A percentile compares a stretch with the other conserved stretches of the same genome.
Conservation (phyloP, 2,329 filamentous ascomycete genomes). For the Epicoccum sorghinum region DNA sequence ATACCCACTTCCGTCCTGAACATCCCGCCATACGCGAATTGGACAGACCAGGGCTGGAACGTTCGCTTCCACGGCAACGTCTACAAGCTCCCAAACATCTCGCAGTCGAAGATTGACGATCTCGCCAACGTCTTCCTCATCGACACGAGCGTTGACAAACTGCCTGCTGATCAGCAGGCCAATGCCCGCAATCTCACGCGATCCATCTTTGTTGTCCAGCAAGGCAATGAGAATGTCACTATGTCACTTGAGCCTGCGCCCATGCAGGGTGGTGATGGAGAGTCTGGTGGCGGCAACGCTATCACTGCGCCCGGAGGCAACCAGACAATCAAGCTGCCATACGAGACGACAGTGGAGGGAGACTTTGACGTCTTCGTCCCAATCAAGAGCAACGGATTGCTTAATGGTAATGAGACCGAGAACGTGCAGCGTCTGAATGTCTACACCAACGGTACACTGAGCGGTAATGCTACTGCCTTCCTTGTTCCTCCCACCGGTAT, state of each 20-base stretch:
- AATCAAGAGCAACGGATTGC: slow-evolving; percentile 62
- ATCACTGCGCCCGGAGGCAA: slow-evolving; percentile 63
- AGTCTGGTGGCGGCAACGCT: slow-evolving; percentile 57
- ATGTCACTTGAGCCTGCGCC: slow-evolving; percentile 67
- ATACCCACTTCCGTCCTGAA: slow-evolving; percentile 74
- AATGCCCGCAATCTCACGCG: slow-evolving; percentile 77
- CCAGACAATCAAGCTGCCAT: slow-evolving; percentile 68
- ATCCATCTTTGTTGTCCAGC: slow-evolving; percentile 77
- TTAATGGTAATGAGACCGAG: slow-evolving; percentile 68
- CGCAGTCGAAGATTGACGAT: slow-evolving; percentile 67
- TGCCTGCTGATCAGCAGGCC: slow-evolving; percentile 64
- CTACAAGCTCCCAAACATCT: slow-evolving; percentile 77
- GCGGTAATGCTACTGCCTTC: slow-evolving; percentile 77
- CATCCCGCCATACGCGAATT: slow-evolving; percentile 72
- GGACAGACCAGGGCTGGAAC: slow-evolving; percentile 78
- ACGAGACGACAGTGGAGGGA: slow-evolving; percentile 69
- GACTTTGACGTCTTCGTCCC: slow-evolving; percentile 76
- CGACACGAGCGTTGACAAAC: slow-evolving; percentile 64
- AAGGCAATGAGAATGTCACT: slow-evolving; percentile 67
- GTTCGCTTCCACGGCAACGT: slow-evolving; percentile 79
- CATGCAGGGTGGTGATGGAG: slow-evolving; percentile 59
- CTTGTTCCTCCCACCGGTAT: slow-evolving; percentile 73
- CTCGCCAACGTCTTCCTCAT: slow-evolving; percentile 75
- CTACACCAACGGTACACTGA: slow-evolving; percentile 67
- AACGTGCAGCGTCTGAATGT: slow-evolving; percentile 72